phyloP scores from a whole-genome alignment of 1,139 yeast species.

The Yamadazyma buinensis region DNA sequence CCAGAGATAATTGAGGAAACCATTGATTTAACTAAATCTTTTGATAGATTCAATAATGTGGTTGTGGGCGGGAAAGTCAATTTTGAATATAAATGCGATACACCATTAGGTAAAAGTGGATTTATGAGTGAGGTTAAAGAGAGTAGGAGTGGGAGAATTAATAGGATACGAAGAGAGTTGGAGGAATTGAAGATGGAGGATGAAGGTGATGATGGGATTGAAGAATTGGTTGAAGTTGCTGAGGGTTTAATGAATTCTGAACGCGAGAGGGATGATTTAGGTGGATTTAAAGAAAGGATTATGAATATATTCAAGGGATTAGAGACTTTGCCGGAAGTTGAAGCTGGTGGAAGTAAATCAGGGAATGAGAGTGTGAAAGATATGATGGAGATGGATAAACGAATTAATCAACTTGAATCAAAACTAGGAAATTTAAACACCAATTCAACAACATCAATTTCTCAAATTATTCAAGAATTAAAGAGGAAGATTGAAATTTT shows the following conservation, averaged over 20 bases:
- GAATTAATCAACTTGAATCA: conserved; percentile 17
- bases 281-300: conserved; percentile 7
- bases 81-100: conserved; percentile 34
- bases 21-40: conserved; percentile 20
- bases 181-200: conserved; percentile 18
- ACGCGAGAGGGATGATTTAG: conserved; percentile 3
- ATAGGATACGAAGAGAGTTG: conserved; percentile 43
- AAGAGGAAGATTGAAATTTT: conserved; percentile 34
- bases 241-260: conserved; percentile 8
- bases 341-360: not conserved
- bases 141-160: conserved; percentile 39
- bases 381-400: conserved; percentile 18
- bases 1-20: conserved; percentile 15
- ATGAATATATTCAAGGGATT: conserved; percentile 7
- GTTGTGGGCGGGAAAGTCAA: conserved; percentile 20
- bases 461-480: conserved; percentile 29
- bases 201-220: conserved; percentile 2
- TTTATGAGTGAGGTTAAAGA: conserved; percentile 28
- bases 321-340: conserved; percentile 2
- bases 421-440: conserved; percentile 10
- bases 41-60: conserved; percentile 15
- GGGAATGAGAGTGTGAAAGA: not conserved
- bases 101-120: conserved; percentile 22
- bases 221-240: conserved; percentile 6
- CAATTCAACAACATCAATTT: conserved; percentile 19